Base-by-base conservation (phyloP, 2,329 filamentous ascomycete genomes). In the Neoscytalidium dimidiatum region DNA sequence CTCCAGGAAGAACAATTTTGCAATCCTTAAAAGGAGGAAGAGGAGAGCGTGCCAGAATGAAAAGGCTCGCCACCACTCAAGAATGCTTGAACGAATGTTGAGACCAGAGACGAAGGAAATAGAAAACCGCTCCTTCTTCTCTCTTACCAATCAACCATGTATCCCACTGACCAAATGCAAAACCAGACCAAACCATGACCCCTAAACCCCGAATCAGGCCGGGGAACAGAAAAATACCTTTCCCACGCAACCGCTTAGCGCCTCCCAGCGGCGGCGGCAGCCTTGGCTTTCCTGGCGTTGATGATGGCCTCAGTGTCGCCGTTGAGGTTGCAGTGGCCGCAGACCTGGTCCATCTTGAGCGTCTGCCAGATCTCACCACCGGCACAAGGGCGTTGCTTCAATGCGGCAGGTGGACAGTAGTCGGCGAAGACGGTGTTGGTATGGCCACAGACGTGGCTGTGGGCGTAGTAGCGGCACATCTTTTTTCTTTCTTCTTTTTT, bases 381-480 rank as follows among this genome's bases (percentile, higher is more conserved):
- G 38, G 61, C 21, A 38, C 76, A 78, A 2, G 71, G 66, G 23
- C 69, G 71, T 67, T 77, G 76, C 43, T 72, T 66, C 8, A 78
- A 64, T 4, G 73, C 73, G 11, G 70, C 74, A 8, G 68, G 64
- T 0, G 73, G 58, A 65, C 75, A 78, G 67, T 73, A 74, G 23
- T 68, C 70, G 19, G 75, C 74, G 64, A 77, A 77, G 58, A 78
- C 72, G 11, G 73, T 80, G 64, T 75, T 72, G 17, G 78, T 80
- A 69, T 82, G 80, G 49, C 80, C 80, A 70, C 80, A 82, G 14
- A 72, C 70, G 72, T 82, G 77, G 3, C 73, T 75, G 73, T 82
- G 80, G 53, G 80, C 80, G 71, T 82, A 81, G 72, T 81, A 82
- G 71, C 76, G 79, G 73, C 80, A 82, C 80, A 82, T 82, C n/a